Conservation (phyloP, 768 basidiomycete genomes). For the Psilocybe azurescens region DNA sequence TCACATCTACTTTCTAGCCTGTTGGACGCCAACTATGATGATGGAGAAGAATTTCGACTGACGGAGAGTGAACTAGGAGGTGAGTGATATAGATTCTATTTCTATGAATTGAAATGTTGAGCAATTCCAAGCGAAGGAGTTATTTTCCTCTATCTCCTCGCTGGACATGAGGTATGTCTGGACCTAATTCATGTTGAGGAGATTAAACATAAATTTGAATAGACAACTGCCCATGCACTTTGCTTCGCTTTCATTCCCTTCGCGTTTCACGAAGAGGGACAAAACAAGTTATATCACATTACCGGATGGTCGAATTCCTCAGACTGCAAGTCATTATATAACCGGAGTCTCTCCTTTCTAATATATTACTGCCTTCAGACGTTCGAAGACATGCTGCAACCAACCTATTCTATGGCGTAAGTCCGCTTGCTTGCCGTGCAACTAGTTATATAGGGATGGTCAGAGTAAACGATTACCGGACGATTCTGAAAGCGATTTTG, state of each 20-base stretch:
- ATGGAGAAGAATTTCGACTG: slow-evolving; percentile 30
- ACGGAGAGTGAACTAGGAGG: slow-evolving; percentile 46
- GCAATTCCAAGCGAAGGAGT: slow-evolving; percentile 31
- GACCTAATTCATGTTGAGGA: not conserved
- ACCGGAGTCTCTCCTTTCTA: slow-evolving; percentile 17
- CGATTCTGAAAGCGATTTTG: too few species aligned
- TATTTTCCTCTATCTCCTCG: slow-evolving; percentile 53
- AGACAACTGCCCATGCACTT: slow-evolving; percentile 42
- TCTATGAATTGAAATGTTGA: not conserved
- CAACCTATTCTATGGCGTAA: slow-evolving; percentile 45
- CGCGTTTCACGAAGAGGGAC: slow-evolving; percentile 47
- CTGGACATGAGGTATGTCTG: slow-evolving; percentile 55
- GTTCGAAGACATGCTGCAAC: slow-evolving; percentile 43
- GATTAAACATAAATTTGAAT: not conserved
- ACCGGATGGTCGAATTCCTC: slow-evolving; percentile 33
- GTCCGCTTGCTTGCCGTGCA: not conserved
- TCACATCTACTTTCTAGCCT: slow-evolving; percentile 54
- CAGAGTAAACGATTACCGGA: too few species aligned
- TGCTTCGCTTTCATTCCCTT: slow-evolving; percentile 44
- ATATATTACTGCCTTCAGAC: slow-evolving; percentile 31
- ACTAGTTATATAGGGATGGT: not conserved
- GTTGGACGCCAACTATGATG: slow-evolving; percentile 49
- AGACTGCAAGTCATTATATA: slow-evolving; percentile 27
- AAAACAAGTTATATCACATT: slow-evolving; percentile 45
- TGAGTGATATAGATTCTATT: slow-evolving; percentile 6